Percentiles rank a stretch among this genome's conserved stretches.
phyloP scores from a whole-genome alignment of 1,284 basidiomycete species.

The Coniferiporia weirii region DNA sequence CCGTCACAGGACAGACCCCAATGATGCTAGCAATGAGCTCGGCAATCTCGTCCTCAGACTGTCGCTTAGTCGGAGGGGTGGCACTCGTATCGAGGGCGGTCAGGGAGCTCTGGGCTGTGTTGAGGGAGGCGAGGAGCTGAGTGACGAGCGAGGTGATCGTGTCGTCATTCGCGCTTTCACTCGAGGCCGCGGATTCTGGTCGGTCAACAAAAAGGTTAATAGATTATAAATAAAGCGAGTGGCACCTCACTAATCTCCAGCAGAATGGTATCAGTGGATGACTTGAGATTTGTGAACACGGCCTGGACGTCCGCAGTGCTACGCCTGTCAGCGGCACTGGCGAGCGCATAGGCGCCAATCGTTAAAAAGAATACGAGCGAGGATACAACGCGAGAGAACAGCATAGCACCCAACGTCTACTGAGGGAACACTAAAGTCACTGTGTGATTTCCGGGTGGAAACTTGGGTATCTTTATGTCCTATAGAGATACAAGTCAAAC shows the following conservation, averaged over 20 bases:
- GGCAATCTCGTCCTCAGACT: conserved; percentile 17
- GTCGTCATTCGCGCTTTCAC: neutral
- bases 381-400: conserved; percentile 10
- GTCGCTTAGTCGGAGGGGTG: conserved; percentile 12
- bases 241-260: conserved; percentile 12
- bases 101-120: conserved; percentile 10
- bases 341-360: conserved; percentile 8
- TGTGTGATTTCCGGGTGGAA: too few species aligned
- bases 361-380: conserved; percentile 8
- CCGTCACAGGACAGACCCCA: neutral
- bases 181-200: conserved; percentile 1
- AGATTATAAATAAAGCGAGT: neutral
- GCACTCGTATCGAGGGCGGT: neutral
- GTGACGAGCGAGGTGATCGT: conserved; percentile 13
- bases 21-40: conserved; percentile 14
- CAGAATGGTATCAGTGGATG: conserved; percentile 2
- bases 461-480: too few species aligned
- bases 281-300: conserved; percentile 6
- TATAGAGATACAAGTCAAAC: too few species aligned
- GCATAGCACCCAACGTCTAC: neutral
- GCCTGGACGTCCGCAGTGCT: conserved; percentile 1
- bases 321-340: conserved; percentile 12
- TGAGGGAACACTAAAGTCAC: neutral
- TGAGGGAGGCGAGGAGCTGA: conserved; percentile 15
- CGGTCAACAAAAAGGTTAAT: neutral